Conservation (phyloP, 164 flowering plant species). For the Vitis vinifera region ASM3070453v1 NC_081814.1:9452001-9452500, state of each 20-base stretch:
- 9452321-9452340: constrained; percentile 25
- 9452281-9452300: neutral
- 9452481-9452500: constrained; percentile 39
- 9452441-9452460: constrained; percentile 33
- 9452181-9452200: too few species aligned
- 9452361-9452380: constrained; percentile 37
- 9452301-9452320: too few species aligned
- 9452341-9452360: constrained; percentile 41
- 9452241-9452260: too few species aligned
- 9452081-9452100: constrained; percentile 33
- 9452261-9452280: too few species aligned
- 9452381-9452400: constrained; percentile 32
- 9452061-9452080: constrained; percentile 36
- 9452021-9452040: constrained; percentile 24
- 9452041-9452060: constrained; percentile 29
- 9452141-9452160: too few species aligned
- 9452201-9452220: too few species aligned
- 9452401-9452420: constrained; percentile 43
- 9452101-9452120: constrained; percentile 30
- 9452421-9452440: constrained; percentile 35
- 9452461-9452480: constrained; percentile 44
- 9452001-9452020: constrained; percentile 14
- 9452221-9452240: too few species aligned
- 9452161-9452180: too few species aligned
- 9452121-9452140: neutral